Evolutionary conservation across 306 rosid species (phyloP).

Genomic region (Fragaria ananassa): DNA sequence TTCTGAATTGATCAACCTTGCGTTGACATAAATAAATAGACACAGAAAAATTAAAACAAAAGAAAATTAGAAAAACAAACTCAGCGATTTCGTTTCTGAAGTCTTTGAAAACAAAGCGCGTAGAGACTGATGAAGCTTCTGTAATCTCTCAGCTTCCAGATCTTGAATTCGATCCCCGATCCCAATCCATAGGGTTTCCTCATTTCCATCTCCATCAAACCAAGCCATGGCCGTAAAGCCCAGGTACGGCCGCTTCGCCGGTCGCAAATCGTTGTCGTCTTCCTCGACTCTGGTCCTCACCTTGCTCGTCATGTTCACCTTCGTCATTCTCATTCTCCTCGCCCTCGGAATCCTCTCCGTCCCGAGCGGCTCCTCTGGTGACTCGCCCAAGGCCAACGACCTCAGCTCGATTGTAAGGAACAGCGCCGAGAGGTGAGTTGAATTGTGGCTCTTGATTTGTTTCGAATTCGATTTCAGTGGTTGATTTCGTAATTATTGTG

Average conservation of each 20-base stretch:
- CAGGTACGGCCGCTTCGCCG: constrained; percentile 52
- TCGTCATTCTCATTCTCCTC: constrained; percentile 78
- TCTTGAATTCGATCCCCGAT: constrained; percentile 9
- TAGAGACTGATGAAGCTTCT: background rate
- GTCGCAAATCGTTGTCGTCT: constrained; percentile 52
- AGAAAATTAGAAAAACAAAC: background rate
- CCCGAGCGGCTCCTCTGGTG: constrained; percentile 52
- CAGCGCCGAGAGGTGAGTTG: constrained; percentile 37
- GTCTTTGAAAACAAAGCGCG: constrained; percentile 9
- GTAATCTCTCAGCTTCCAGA: background rate
- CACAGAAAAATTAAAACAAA: background rate
- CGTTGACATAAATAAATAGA: background rate
- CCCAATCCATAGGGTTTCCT: background rate
- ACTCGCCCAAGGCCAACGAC: constrained; percentile 67
- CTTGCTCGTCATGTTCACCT: constrained; percentile 63
- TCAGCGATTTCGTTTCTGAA: background rate
- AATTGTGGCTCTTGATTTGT: background rate
- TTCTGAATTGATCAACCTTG: background rate
- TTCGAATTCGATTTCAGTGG: background rate
- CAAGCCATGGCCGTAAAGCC: constrained; percentile 57
- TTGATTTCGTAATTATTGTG: constrained; percentile 5
- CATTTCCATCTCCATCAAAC: background rate
- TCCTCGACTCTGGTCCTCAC: constrained; percentile 56
- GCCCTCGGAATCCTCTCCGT: constrained; percentile 87
- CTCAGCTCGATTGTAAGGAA: constrained; percentile 69